Evolutionary conservation across 495 filamentous ascomycete species (phyloP), one percentile per base, ranked within the genome.

Genomic region (Lepidopterella palustris): DNA sequence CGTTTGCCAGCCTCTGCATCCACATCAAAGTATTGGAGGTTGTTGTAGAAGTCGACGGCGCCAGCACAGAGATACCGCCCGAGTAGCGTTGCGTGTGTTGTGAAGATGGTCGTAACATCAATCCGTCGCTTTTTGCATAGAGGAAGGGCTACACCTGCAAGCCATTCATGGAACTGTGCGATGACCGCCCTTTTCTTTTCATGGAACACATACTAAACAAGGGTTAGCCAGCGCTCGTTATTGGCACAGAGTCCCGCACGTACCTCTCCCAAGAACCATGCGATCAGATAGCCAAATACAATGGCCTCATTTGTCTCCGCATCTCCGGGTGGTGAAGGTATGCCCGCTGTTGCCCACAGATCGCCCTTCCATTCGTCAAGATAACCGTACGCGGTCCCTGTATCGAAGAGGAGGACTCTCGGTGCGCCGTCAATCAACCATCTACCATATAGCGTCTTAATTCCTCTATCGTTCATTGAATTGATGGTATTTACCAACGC

Each of bases 1-100:
- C 93, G 89, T 78, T 96, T 97, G 31, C 93, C 93, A 35, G 93
- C 93, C 72, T 98, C 95, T 3, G 90, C 86, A 71, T 98, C 93
- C 21, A 96, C 90, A 70, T 98, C 92, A 68, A 98, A 98, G 76
- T 85, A 86, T 72, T 97, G 93, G 20, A 98, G 86, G 71, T 97
- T 96, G 78, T 98, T 98, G 79, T 98, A 98, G 73, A 98, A 98
- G 72, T 98, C 93, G 26, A 97, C 93, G 2, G 90, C 96, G 29
- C 93, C 93, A 39, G 93, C 93, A 68, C 93, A 98, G 45, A 98
- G 87, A 68, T 98, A 98, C 52, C 93, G 85, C 50, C 93, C 93
- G 25, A 98, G 81, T 3, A 98, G 78, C 5, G 93, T 98, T 10
- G 93, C 93, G 70, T 98, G 93, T 4, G 93, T 98, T 31, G 93